Percentiles rank a stretch among this genome's conserved stretches.
phyloP scores from a whole-genome alignment of 1,284 basidiomycete species.

The Boletus sp. region DNA sequence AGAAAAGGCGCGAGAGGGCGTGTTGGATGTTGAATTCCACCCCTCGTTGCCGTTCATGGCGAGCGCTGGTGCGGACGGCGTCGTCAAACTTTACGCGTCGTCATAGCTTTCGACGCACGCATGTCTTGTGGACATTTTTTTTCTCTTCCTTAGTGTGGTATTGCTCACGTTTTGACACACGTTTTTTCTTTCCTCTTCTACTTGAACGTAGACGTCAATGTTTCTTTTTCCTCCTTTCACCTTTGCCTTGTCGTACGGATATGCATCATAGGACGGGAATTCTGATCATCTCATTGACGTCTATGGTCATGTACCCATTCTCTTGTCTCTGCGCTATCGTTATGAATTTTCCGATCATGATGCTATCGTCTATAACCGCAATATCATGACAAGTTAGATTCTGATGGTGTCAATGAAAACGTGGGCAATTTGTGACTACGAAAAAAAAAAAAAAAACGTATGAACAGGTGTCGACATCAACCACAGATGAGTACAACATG shows the following conservation, averaged over 20 bases:
- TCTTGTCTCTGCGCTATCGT: slow-evolving; percentile 1
- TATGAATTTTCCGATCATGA: neutral
- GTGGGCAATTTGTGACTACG: neutral
- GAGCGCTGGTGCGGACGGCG: slow-evolving; percentile 92
- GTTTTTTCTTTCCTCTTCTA: neutral
- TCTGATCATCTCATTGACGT: slow-evolving; percentile 19
- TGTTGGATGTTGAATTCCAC: slow-evolving; percentile 84
- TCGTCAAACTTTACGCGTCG: slow-evolving; percentile 84
- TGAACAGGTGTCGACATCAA: neutral
- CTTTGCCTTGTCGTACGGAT: slow-evolving; percentile 23
- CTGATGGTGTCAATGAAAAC: neutral
- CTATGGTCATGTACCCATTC: slow-evolving; percentile 6
- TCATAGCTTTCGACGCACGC: slow-evolving; percentile 41
- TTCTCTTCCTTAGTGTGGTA: too few relatives aligned
- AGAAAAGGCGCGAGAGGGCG: slow-evolving; percentile 86
- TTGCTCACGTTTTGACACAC: slow-evolving; percentile 1
- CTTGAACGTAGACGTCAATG: slow-evolving; percentile 7
- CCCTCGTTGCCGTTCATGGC: slow-evolving; percentile 83
- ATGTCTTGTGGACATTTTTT: neutral
- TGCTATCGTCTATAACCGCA: neutral
- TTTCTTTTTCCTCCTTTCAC: too few relatives aligned
- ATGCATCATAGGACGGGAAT: slow-evolving; percentile 29
- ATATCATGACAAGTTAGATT: neutral
- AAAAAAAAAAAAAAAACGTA: neutral
- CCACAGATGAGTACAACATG: slow-evolving; percentile 1